These are phyloP conservation scores for Talaromyces amestolkiae DNA, from an alignment of 2,329 filamentous ascomycete species.

Conservation along the genomic window DNA sequence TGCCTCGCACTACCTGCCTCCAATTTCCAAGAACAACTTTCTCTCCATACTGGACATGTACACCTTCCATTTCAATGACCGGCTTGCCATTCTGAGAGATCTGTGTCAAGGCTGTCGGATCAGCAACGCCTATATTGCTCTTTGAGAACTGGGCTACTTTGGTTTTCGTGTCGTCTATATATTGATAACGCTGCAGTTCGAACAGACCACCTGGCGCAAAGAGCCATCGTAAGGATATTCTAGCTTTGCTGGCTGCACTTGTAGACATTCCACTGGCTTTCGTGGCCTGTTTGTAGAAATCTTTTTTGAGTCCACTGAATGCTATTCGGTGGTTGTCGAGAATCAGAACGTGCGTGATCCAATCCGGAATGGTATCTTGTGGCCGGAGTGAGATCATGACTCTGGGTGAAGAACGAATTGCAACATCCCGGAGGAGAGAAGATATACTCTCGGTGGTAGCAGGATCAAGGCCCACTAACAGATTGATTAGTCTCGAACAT, in stretches of 20 bases:
- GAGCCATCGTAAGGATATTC: background rate
- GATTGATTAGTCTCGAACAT: slow-evolving; percentile 21
- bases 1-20: slow-evolving; percentile 57
- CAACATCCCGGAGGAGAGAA: slow-evolving; percentile 65
- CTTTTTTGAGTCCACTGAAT: slow-evolving; percentile 63
- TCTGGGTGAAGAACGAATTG: slow-evolving; percentile 64
- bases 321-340: slow-evolving; percentile 38
- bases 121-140: background rate
- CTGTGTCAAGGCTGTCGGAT: slow-evolving; percentile 4
- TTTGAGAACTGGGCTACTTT: slow-evolving; percentile 4
- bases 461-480: slow-evolving; percentile 78
- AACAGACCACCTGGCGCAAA: slow-evolving; percentile 10
- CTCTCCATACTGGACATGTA: slow-evolving; percentile 74
- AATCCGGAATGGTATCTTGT: slow-evolving; percentile 82
- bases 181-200: background rate
- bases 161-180: slow-evolving; percentile 4
- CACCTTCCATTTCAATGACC: slow-evolving; percentile 82
- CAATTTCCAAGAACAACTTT: slow-evolving; percentile 80
- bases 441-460: slow-evolving; percentile 72
- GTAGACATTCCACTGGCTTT: slow-evolving; percentile 17
- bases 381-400: slow-evolving; percentile 76
- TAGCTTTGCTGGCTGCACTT: background rate
- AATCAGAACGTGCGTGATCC: slow-evolving; percentile 82
- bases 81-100: slow-evolving; percentile 57
- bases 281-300: slow-evolving; percentile 48